Evolutionary conservation across 1,284 basidiomycete species (phyloP).

Genomic region (Trichosporon coremiiforme): DNA sequence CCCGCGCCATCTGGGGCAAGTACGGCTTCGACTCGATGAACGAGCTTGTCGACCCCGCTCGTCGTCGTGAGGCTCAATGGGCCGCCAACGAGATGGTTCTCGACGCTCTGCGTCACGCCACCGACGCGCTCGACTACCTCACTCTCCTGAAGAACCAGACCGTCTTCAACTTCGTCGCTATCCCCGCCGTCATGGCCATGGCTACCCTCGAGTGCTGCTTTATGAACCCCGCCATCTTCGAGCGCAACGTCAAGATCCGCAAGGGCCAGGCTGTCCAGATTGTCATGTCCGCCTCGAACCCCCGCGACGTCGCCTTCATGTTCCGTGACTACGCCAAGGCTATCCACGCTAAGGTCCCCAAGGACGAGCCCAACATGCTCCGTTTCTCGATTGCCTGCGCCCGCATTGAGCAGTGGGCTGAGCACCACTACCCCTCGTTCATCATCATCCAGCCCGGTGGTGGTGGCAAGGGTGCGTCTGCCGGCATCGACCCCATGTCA

Average conservation of each 20-base stretch:
- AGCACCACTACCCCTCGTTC: slow-evolving; percentile 85
- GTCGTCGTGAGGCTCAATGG: slow-evolving; percentile 69
- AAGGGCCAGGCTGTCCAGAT: slow-evolving; percentile 84
- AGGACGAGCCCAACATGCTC: slow-evolving; percentile 85
- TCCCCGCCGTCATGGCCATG: slow-evolving; percentile 93
- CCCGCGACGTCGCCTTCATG: slow-evolving; percentile 84
- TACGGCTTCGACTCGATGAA: slow-evolving; percentile 66
- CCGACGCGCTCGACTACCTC: slow-evolving; percentile 88
- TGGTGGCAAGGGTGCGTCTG: slow-evolving; percentile 49
- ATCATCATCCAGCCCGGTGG: slow-evolving; percentile 59
- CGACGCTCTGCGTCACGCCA: slow-evolving; percentile 82
- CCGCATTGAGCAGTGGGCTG: slow-evolving; percentile 89
- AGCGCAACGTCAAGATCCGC: slow-evolving; percentile 91
- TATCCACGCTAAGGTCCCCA: slow-evolving; percentile 78
- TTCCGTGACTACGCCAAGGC: slow-evolving; percentile 79
- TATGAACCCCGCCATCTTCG: slow-evolving; percentile 89
- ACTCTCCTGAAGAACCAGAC: slow-evolving; percentile 83
- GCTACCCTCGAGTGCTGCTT: slow-evolving; percentile 90
- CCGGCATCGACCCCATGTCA: slow-evolving; percentile 57
- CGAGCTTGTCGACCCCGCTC: slow-evolving; percentile 56
- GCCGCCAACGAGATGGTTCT: slow-evolving; percentile 85
- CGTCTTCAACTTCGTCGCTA: slow-evolving; percentile 95
- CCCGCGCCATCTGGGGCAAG: slow-evolving; percentile 82
- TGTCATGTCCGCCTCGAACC: slow-evolving; percentile 87
- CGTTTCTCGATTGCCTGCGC: slow-evolving; percentile 76